Base-by-base conservation (phyloP, 2,329 filamentous ascomycete species). In the Pseudocercospora macadamiae region DNA sequence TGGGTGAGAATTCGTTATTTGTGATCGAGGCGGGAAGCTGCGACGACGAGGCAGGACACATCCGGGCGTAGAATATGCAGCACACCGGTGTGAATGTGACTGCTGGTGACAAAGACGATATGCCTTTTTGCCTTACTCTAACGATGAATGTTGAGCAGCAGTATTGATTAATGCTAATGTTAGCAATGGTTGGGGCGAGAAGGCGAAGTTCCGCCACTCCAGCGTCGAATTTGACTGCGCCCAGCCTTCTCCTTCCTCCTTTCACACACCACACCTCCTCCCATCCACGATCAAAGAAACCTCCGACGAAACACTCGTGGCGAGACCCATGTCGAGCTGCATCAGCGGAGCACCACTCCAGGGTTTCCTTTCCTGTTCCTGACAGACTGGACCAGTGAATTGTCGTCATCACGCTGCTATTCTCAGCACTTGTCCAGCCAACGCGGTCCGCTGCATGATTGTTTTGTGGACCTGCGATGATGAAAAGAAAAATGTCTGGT, bases 391-490 rank as follows among this genome's bases (percentile, higher is more conserved):
- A 28, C 44, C 16, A 44, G 16, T 23, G n/a, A 47, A 26, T 18
- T 26, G 23, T 48, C 47, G 47, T 49, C 47, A 49, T 49, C 47
- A 16, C 10, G 21, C 37, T 54, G 37, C 51, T 53, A 48, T 51
- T 48, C 42, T 49, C 26, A 45, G 56, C n/a, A 49, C 49, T 51
- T 36, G 49, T 45, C 55, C 49, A 54, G 55, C 51, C 56, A 49
- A 36, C 56, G 21, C 28, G 36, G 39, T 45, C 18, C 39, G 34
- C 32, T 54, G 42, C 30, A 48, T 18, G n/a, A 25, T 47, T 26
- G 18, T 32, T 28, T 47, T 39, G 55, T 55, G 57, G 7, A 5
- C 36, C 16, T 5, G 36, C 36, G 16, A 53, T 58, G 49, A 54
- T 54, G 36, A 18, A 37, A 32, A 60, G 10, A 28, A n/a, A 51